Evolutionary conservation across 169 alveolate species (phyloP), one percentile per base, ranked within the genome.

Genomic region (Ichthyophthirius multifiliis): DNA sequence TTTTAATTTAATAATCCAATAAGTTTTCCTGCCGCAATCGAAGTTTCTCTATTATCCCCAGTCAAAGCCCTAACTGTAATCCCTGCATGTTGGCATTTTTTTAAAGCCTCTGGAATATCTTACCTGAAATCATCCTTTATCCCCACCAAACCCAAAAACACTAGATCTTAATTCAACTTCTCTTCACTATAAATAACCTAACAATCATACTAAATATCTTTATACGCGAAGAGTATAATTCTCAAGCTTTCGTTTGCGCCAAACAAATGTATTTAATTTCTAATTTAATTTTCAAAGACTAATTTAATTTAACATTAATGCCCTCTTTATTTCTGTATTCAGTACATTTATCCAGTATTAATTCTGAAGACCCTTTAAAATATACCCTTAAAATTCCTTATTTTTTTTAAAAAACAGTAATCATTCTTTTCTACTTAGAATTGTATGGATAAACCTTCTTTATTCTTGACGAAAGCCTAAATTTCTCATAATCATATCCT

Each of bases 341-440:
- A 32, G 87, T 43, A 44, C 93, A 80, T 23, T 55, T 32, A 7
- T 76, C 78, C 4, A 86, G 81, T 1, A 95, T 89, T 35, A 85
- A 76, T 43, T 95, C 98, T 15, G 96, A 89, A 35, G 97, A 96
- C 15, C 98, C 98, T 75, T 90, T 93, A 13, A 90, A 83, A 73
- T 87, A 86, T 4, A 90, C 67, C 64, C 95, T 81, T 9, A 43
- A 63, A 6, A 43, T 41, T 15, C 47, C 34, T 45, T 76, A 65
- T 4, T 82, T 65, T 15, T 45, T 44, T 45, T 43, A 34, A 7
- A 86, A 47, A 1, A 79, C 73, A 15, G 82, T 78, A 18, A 85
- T 78, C 87, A 83, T 79, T 75, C 88, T 74, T 76, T 93, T 93
- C 71, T 92, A 83, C 5, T 75, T 75, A 4, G 95, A 89, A 55